Evolutionary conservation across 768 basidiomycete species (phyloP).

Genomic region (Coprinopsis cinerea): DNA sequence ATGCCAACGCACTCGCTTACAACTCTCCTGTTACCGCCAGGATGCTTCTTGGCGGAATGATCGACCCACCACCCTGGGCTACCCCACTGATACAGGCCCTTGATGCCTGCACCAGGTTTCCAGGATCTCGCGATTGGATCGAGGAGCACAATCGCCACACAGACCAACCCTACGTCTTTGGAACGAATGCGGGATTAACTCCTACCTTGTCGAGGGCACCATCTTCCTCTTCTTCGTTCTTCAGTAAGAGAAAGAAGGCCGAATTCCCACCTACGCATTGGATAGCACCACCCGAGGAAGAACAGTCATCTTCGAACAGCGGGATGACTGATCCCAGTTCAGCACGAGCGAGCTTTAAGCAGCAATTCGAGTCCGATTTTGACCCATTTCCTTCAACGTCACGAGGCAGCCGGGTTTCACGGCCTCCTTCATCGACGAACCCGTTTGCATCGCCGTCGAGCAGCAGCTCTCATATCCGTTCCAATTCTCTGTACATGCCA

Average conservation of each 20-base stretch:
- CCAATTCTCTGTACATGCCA: conserved; percentile 4
- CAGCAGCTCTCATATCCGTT: conserved; percentile 1
- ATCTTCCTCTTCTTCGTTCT: conserved; percentile 25
- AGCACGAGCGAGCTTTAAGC: conserved; percentile 25
- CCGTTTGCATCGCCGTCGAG: neutral
- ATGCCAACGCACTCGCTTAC: conserved; percentile 86
- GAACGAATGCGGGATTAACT: conserved; percentile 19
- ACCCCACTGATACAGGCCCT: conserved; percentile 67
- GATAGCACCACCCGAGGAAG: conserved; percentile 41
- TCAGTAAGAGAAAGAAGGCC: conserved; percentile 43
- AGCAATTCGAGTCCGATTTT: conserved; percentile 42
- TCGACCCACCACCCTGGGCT: conserved; percentile 79
- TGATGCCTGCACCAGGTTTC: conserved; percentile 63
- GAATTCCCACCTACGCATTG: conserved; percentile 64
- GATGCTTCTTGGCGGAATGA: conserved; percentile 71
- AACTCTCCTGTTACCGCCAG: conserved; percentile 65
- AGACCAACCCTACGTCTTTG: conserved; percentile 52
- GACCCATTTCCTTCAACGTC: conserved; percentile 18
- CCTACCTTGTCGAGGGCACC: conserved; percentile 6
- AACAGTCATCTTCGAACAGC: neutral
- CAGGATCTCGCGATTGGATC: conserved; percentile 65
- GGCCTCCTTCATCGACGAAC: neutral
- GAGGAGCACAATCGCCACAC: conserved; percentile 26
- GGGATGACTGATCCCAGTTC: neutral
- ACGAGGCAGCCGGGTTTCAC: neutral